Percentiles rank a stretch among this genome's conserved stretches.
Conservation (phyloP, 345 rosid species). For the Hibiscus trionum region DNA sequence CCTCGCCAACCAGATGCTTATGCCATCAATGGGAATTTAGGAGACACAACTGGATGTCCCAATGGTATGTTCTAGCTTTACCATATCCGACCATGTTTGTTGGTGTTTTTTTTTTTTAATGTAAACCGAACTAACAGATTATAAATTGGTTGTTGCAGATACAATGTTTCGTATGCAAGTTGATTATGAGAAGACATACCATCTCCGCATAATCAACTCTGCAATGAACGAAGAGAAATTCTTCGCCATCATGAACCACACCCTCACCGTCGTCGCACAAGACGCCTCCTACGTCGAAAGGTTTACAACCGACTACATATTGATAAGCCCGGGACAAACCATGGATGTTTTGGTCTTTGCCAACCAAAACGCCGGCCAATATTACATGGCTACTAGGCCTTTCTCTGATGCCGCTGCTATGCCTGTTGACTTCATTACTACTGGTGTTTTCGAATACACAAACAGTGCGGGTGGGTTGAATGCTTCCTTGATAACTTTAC, state of each 20-base stretch:
- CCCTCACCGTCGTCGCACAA: slow-evolving; percentile 23
- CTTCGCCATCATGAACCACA: slow-evolving; percentile 23
- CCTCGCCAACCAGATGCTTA: slow-evolving; percentile 6
- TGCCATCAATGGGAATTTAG: slow-evolving; percentile 28
- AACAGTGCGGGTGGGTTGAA: slow-evolving; percentile 5
- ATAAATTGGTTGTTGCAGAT: slow-evolving; percentile 12
- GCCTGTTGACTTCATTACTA: slow-evolving; percentile 6
- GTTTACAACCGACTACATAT: slow-evolving; percentile 5
- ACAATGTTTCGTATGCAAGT: slow-evolving; percentile 13
- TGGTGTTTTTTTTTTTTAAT: neutral
- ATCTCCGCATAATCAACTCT: slow-evolving; percentile 25
- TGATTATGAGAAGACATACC: slow-evolving; percentile 22
- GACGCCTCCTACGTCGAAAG: slow-evolving; percentile 25
- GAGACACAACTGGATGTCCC: slow-evolving; percentile 21
- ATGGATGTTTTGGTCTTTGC: slow-evolving; percentile 25
- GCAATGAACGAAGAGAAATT: slow-evolving; percentile 19
- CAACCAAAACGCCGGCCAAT: slow-evolving; percentile 13
- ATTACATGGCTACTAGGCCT: slow-evolving; percentile 26
- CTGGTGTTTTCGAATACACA: slow-evolving; percentile 30
- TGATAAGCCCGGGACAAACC: slow-evolving; percentile 27
- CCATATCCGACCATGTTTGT: neutral
- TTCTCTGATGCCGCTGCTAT: neutral
- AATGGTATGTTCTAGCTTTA: slow-evolving; percentile 7
- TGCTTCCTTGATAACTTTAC: neutral
- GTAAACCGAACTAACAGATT: neutral